Evolutionary conservation across 1,284 basidiomycete species (phyloP).

Genomic region (Inonotus obliquus): DNA sequence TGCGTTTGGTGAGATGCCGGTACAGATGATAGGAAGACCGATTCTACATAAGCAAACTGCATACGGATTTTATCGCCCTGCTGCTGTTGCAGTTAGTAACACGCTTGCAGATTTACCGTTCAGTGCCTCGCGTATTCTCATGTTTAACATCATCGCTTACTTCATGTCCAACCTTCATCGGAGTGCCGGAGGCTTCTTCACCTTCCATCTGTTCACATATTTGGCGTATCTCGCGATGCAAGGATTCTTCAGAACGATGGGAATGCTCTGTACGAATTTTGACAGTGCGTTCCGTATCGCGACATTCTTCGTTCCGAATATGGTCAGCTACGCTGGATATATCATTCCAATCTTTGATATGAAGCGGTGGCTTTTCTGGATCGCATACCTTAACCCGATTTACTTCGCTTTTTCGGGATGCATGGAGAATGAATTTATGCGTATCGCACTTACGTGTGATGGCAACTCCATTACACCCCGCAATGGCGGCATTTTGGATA

Average conservation of each 20-base stretch:
- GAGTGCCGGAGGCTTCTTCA: conserved; percentile 64
- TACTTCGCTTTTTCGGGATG: conserved; percentile 76
- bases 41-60: conserved; percentile 64
- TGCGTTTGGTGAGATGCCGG: conserved; percentile 75
- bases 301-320: conserved; percentile 62
- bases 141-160: conserved; percentile 72
- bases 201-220: conserved; percentile 65
- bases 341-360: conserved; percentile 70
- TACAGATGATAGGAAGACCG: conserved; percentile 73
- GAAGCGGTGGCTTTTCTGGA: conserved; percentile 89
- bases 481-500: conserved; percentile 55
- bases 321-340: conserved; percentile 66
- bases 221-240: conserved; percentile 61
- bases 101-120: conserved; percentile 76
- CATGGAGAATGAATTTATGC: conserved; percentile 83
- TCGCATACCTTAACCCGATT: conserved; percentile 75
- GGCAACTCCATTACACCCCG: conserved; percentile 67
- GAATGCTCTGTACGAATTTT: conserved; percentile 59
- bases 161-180: conserved; percentile 66
- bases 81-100: conserved; percentile 68
- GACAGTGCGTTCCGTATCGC: conserved; percentile 57
- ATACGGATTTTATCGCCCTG: conserved; percentile 80
- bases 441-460: conserved; percentile 67
- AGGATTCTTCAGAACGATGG: conserved; percentile 71
- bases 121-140: conserved; percentile 55